Evolutionary conservation across 2,329 filamentous ascomycete genomes (phyloP).

Genomic region (Aureobasidium sp.): DNA sequence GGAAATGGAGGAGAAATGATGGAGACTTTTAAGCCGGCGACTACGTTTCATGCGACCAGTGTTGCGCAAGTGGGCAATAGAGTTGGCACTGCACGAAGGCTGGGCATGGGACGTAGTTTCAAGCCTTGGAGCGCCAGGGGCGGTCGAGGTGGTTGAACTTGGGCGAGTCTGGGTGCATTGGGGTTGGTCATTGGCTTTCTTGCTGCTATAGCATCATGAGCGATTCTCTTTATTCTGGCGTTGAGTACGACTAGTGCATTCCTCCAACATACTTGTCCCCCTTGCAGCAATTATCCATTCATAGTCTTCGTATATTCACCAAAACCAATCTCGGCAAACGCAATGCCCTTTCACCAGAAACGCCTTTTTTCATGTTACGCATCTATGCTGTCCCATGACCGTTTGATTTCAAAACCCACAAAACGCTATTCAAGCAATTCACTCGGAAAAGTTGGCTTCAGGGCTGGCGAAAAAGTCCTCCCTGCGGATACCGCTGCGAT

Average conservation of each 20-base stretch:
- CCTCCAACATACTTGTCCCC: no score
- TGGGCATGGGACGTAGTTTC: slow-evolving; percentile 45
- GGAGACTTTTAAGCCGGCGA: slow-evolving; percentile 30
- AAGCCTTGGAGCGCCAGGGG: slow-evolving; percentile 40
- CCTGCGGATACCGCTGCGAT: slow-evolving; percentile 66
- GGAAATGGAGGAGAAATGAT: background rate
- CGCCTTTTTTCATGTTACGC: background rate
- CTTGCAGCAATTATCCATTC: background rate
- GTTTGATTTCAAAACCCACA: background rate
- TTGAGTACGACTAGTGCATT: no score
- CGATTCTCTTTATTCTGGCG: no score
- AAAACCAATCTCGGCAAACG: background rate
- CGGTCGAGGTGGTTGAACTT: background rate
- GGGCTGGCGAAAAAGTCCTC: slow-evolving; percentile 37
- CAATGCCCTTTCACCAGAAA: background rate
- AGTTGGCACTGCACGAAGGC: slow-evolving; percentile 30
- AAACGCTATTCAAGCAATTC: background rate
- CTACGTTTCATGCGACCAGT: slow-evolving; percentile 39
- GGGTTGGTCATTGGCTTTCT: no score
- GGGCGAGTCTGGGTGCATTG: no score
- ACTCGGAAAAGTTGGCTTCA: slow-evolving; percentile 12
- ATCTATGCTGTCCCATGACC: background rate
- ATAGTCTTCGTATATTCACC: slow-evolving; percentile 4
- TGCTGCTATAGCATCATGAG: no score
- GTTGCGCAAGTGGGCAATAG: slow-evolving; percentile 28